Percentiles rank a stretch among this genome's conserved stretches.
These are phyloP conservation scores for Penicilliopsis zonata DNA, from an alignment of 495 filamentous ascomycete genomes.

Conservation along the genomic window DNA sequence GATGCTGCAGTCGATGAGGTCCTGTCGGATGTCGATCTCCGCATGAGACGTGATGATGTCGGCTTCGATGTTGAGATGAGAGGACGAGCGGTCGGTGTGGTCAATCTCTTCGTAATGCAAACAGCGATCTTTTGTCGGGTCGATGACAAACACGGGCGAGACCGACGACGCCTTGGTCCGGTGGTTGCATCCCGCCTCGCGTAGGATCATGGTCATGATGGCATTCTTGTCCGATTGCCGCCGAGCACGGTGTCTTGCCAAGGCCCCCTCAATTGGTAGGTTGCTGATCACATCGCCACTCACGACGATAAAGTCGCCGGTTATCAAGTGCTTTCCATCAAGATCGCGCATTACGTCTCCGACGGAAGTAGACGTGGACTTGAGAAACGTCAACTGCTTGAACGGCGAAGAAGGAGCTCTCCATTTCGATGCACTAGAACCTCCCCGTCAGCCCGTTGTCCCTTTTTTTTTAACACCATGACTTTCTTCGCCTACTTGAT, in stretches of 20 bases:
- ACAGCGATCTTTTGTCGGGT: slow-evolving; percentile 68
- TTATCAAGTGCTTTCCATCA: slow-evolving; percentile 75
- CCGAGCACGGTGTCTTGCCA: slow-evolving; percentile 68
- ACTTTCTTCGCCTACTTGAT: slow-evolving; percentile 39
- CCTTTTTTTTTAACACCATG: background rate
- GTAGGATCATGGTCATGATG: slow-evolving; percentile 95
- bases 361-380: slow-evolving; percentile 74
- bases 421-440: slow-evolving; percentile 56
- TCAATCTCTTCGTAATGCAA: slow-evolving; percentile 81
- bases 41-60: slow-evolving; percentile 51
- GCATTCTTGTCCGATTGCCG: slow-evolving; percentile 81
- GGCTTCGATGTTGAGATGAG: slow-evolving; percentile 58
- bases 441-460: slow-evolving; percentile 5
- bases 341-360: slow-evolving; percentile 94
- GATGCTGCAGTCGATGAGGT: slow-evolving; percentile 89
- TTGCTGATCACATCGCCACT: slow-evolving; percentile 95
- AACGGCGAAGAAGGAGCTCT: slow-evolving; percentile 66
- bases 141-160: slow-evolving; percentile 75
- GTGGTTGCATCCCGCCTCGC: slow-evolving; percentile 63
- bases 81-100: slow-evolving; percentile 27
- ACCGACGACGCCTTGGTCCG: slow-evolving; percentile 61
- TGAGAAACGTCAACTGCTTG: slow-evolving; percentile 68
- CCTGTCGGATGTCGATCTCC: slow-evolving; percentile 69
- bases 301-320: slow-evolving; percentile 82
- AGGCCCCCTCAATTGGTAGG: slow-evolving; percentile 64